phyloP scores from a whole-genome alignment of 495 filamentous ascomycete species.

The Apiosordaria backusii region DNA sequence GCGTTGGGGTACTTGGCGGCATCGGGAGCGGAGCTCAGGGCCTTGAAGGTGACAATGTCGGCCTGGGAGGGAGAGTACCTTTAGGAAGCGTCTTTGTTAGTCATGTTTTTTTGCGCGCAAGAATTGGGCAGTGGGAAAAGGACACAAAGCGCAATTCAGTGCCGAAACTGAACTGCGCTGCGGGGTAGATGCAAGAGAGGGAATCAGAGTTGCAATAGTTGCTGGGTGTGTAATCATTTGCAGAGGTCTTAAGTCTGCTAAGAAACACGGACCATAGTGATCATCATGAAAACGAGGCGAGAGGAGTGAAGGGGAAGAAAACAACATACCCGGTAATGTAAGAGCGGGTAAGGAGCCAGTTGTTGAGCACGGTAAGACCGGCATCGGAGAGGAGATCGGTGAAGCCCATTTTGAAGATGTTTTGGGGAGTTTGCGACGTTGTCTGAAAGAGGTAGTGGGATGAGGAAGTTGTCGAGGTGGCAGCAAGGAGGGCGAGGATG shows the following conservation, averaged over 20 bases:
- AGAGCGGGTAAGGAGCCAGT: slow-evolving; percentile 82
- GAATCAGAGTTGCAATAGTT: slow-evolving; percentile 83
- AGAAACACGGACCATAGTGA: slow-evolving; percentile 97
- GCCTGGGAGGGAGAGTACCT: slow-evolving; percentile 89
- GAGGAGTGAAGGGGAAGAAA: slow-evolving; percentile 3
- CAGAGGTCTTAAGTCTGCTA: slow-evolving; percentile 95
- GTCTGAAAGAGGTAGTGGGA: slow-evolving; percentile 11
- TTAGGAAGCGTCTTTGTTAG: slow-evolving; percentile 23
- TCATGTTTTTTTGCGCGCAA: not conserved
- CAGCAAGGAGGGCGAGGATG: slow-evolving; percentile 12
- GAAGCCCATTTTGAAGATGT: slow-evolving; percentile 73
- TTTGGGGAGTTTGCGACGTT: slow-evolving; percentile 9
- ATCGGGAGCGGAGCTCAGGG: slow-evolving; percentile 69
- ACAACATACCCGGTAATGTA: slow-evolving; percentile 84
- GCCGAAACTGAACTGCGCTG: not conserved
- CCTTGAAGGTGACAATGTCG: slow-evolving; percentile 93
- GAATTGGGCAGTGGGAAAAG: not conserved
- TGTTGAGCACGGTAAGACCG: slow-evolving; percentile 87
- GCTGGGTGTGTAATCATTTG: slow-evolving; percentile 72
- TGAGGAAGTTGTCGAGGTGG: slow-evolving; percentile 14
- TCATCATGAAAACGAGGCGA: slow-evolving; percentile 63
- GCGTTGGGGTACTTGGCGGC: slow-evolving; percentile 87
- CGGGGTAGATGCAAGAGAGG: slow-evolving; percentile 7
- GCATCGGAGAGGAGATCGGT: slow-evolving; percentile 83
- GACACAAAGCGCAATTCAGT: slow-evolving; percentile 2